phyloP scores from a whole-genome alignment of 768 basidiomycete genomes.

The Suillus subluteus region DNA sequence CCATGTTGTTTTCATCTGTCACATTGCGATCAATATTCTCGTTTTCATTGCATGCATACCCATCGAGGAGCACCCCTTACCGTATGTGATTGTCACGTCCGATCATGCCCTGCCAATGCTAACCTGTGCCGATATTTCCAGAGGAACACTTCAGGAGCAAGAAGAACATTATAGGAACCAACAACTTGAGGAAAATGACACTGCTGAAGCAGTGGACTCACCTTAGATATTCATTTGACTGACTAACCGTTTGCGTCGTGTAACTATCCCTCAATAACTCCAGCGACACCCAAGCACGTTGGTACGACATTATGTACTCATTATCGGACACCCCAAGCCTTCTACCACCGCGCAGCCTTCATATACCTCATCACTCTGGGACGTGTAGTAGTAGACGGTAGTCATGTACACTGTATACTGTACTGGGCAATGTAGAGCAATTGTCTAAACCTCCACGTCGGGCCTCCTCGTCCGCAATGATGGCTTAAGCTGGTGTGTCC shows the following conservation, averaged over 20 bases:
- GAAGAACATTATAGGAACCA: conserved; percentile 56
- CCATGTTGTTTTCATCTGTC: conserved; percentile 82
- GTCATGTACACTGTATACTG: conserved; percentile 2
- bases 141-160: conserved; percentile 66
- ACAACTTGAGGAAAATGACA: conserved; percentile 25
- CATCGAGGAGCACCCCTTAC: conserved; percentile 73
- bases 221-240: conserved; percentile 16
- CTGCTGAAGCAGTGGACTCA: conserved; percentile 24
- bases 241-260: background rate
- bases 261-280: background rate
- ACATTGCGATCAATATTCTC: conserved; percentile 67
- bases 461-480: background rate
- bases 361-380: conserved; percentile 2
- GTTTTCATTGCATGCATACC: conserved; percentile 71
- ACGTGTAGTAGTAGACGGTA: background rate
- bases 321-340: background rate
- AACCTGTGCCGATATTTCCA: conserved; percentile 32
- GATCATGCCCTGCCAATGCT: conserved; percentile 8
- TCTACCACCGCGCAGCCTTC: background rate
- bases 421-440: background rate
- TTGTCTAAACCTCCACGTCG: background rate
- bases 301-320: background rate
- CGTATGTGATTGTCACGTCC: conserved; percentile 33
- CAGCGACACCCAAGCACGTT: background rate
- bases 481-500: conserved; percentile 15